Percentiles rank a stretch among this genome's conserved stretches.
phyloP scores from a whole-genome alignment of 805 yeast genomes.

The Pichia eremophila region DNA sequence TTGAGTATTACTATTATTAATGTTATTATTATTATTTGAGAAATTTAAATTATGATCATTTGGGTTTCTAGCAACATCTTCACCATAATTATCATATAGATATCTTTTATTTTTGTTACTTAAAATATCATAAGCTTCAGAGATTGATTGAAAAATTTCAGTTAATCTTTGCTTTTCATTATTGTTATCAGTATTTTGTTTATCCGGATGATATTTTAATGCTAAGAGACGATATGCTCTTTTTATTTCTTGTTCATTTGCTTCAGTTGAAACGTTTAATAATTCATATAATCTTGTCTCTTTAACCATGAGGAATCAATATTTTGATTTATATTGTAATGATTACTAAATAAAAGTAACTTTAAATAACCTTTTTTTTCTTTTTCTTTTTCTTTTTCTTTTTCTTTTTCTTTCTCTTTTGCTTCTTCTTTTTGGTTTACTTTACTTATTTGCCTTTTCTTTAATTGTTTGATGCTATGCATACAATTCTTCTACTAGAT shows the following conservation, averaged over 20 bases:
- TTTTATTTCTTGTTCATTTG: constrained; percentile 61
- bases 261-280: constrained; percentile 54
- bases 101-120: constrained; percentile 35
- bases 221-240: constrained; percentile 79
- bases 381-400: no score
- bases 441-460: no score
- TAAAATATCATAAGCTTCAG: constrained; percentile 58
- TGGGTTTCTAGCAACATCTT: constrained; percentile 26
- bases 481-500: no score
- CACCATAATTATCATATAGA: constrained; percentile 47
- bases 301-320: constrained; percentile 42
- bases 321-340: not conserved
- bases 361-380: no score
- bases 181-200: constrained; percentile 31
- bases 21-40: constrained; percentile 3
- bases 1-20: not conserved
- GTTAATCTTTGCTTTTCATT: constrained; percentile 29
- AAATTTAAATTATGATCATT: constrained; percentile 1
- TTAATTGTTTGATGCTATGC: no score
- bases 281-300: constrained; percentile 68
- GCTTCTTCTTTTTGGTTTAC: not conserved
- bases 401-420: no score
- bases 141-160: constrained; percentile 49
- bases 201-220: constrained; percentile 80
- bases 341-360: no score